Evolutionary conservation across 225 moss, liverwort and hornwort species (phyloP).

Genomic region (Marchantia polymorpha): DNA sequence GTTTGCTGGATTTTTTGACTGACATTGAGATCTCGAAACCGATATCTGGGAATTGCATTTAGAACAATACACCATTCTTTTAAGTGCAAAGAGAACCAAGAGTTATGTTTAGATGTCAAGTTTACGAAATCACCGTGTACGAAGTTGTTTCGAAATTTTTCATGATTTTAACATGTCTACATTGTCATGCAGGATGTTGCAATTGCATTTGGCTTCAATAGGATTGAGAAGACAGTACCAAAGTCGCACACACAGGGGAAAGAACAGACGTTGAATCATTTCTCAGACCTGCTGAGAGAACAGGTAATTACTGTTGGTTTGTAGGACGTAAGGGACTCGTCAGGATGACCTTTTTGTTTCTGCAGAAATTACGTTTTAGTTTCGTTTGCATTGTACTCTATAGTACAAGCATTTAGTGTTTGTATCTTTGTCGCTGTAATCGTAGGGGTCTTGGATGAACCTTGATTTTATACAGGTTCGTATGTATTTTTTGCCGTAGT

Average conservation of each 20-base stretch:
- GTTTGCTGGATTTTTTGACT: not conserved
- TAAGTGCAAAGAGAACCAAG: not conserved
- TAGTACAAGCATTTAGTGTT: not conserved
- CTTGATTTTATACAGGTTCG: too few species aligned
- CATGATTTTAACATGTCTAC: not conserved
- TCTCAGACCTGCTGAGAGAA: conserved; percentile 77
- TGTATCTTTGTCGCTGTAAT: too few species aligned
- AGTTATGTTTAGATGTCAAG: too few species aligned
- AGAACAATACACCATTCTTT: not conserved
- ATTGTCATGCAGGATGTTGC: conserved; percentile 71
- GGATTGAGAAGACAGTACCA: conserved; percentile 68
- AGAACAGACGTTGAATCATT: conserved; percentile 82
- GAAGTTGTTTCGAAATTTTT: not conserved
- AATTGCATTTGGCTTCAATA: conserved; percentile 87
- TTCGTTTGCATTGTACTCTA: not conserved
- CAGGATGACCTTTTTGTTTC: not conserved
- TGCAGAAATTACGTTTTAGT: too few species aligned
- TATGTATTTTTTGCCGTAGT: too few species aligned
- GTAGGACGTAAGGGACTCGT: not conserved
- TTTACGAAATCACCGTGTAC: not conserved
- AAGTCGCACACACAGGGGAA: conserved; percentile 77
- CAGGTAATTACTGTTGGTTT: conserved; percentile 48
- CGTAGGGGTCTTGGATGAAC: too few species aligned
- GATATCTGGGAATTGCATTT: not conserved
- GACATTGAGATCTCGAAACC: not conserved